Base-by-base conservation (phyloP, 371 early-diverging fungal genomes). In the Rhizopus sp. region DNA sequence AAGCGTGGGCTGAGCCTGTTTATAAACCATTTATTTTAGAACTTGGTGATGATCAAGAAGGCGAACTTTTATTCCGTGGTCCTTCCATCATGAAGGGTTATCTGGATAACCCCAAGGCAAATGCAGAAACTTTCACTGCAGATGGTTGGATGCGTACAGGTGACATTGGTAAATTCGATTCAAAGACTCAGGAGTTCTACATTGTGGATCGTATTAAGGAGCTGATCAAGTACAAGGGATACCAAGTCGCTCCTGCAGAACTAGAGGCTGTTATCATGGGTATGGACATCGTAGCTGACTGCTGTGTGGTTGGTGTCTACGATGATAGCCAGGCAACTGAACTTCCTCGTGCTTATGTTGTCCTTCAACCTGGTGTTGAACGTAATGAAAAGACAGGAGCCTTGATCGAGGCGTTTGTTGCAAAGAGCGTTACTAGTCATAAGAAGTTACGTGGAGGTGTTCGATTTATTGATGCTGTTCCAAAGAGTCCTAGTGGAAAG, bases 391-490 rank as follows among this genome's bases (percentile, higher is more conserved):
- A 61, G 35, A 55, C 73, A 10, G 71, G 49, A 35, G 72, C 71
- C 17, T 49, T 62, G 0, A 65, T 68, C 54, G 47, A 41, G 10
- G 63, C 53, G 6, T 91, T 80, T 74, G 78, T 93, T 9, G 77
- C 79, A 16, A 64, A 57, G 1, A 68, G 80, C 16, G 88, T 91
- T 0, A 88, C 91, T 0, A 73, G 75, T 7, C 82, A 93, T 77
- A 95, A 95, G 72, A 70, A 80, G 51, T 66, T 95, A 45, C 77
- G 93, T 15, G 95, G 93, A 9, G 95, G 94, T 1, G 82, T 91
- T n/a, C 72, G 70, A 8, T 81, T 92, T 62, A 77, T 89, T 4
- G 77, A 80, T 9, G 72, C 64, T 15, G 88, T 94, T 16, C 95
- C 90, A 15, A 90, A 88, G 64, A 83, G 85, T 41, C 78, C 91